Evolutionary conservation across 495 filamentous ascomycete genomes (phyloP), one percentile per base, ranked within the genome.

Genomic region (Penicillium bovifimosum): DNA sequence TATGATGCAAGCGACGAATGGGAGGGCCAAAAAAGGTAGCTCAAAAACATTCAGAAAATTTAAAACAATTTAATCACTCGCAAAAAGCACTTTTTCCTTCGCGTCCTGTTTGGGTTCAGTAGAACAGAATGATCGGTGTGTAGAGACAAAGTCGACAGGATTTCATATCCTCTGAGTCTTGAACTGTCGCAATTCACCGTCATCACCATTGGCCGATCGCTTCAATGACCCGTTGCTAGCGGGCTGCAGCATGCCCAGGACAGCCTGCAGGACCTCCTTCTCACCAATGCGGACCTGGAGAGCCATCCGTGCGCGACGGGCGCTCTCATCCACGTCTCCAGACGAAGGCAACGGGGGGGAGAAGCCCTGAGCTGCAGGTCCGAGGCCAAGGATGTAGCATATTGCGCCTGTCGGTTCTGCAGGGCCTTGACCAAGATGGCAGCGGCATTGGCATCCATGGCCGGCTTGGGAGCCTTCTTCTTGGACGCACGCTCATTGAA

Each of bases 281-380:
- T 96, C 91, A 8, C 91, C 91, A 32, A 83, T 67, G 41, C 91
- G 80, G 32, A 96, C 87, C 54, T 86, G 73, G 3, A 89, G 59
- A 0, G 91, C 90, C 84, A 90, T 90, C 38, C 65, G 76, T 34
- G 58, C 70, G 43, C 86, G 71, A 5, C 69, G 65, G 11, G 55
- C 14, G 6, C 60, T 62, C 32, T 39, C 61, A 16, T 69, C 64
- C 33, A 66, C 47, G 8, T 60, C 41, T 26, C 34, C 49, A n/a
- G 54, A 50, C 6, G 62, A 50, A 29, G 60, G 48, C 5, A 55
- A 35, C 2, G 64, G 58, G 31, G 48, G 31, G 74, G 49, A 26
- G 61, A 56, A 11, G 56, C 45, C 26, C 91, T 58, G 3, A 88
- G 44, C 34, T 69, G 58, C 26, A 76, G 62, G 53, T 95, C 91